Conservation (phyloP, 2,329 filamentous ascomycete species). For the Knufia petricola region DNA sequence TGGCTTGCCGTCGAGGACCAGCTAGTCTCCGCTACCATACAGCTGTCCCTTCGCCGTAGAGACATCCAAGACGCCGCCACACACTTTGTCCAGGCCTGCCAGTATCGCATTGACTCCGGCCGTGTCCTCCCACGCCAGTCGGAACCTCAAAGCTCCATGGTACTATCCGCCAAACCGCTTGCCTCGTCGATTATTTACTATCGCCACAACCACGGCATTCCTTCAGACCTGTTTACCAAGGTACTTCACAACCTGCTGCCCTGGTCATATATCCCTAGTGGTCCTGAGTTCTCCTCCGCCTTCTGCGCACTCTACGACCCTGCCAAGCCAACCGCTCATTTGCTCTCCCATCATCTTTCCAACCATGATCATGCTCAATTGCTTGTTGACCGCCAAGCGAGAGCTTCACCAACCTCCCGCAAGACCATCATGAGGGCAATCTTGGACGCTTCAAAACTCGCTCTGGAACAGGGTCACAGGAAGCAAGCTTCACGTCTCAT, state of each 20-base stretch:
- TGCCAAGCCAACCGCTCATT: conserved; percentile 25
- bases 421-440: conserved; percentile 28
- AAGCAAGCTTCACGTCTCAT: conserved; percentile 15
- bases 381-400: conserved; percentile 15
- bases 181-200: conserved; percentile 25
- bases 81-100: conserved; percentile 18
- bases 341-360: conserved; percentile 10
- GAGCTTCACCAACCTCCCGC: conserved; percentile 20
- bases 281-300: conserved; percentile 19
- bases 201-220: conserved; percentile 22
- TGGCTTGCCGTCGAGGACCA: conserved; percentile 17
- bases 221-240: conserved; percentile 27
- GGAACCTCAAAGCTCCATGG: background rate
- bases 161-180: conserved; percentile 16
- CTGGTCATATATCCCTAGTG: conserved; percentile 14
- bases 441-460: conserved; percentile 31
- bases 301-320: conserved; percentile 32
- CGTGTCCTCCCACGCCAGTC: background rate
- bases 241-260: conserved; percentile 24
- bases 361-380: conserved; percentile 22
- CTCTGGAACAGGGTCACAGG: conserved; percentile 25
- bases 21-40: conserved; percentile 20
- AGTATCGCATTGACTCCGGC: conserved; percentile 11
- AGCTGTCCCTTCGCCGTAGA: conserved; percentile 11
- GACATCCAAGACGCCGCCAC: conserved; percentile 16